Conservation (phyloP, 441 rosid genomes). For the Croton laevigatus region DNA sequence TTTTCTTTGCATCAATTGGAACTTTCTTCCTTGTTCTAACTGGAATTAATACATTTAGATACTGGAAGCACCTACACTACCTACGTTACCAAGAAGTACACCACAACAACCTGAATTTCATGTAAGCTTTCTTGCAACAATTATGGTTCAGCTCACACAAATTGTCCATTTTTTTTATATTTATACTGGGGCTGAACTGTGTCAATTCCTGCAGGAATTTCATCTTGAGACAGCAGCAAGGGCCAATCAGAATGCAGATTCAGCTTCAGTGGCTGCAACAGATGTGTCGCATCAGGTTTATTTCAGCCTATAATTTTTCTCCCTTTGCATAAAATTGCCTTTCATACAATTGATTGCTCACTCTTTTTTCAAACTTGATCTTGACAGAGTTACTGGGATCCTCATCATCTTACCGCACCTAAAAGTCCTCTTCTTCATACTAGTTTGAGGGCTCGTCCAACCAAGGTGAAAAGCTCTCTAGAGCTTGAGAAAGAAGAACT, state of each 20-base stretch:
- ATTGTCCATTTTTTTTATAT: not conserved
- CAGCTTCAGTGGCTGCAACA: slow-evolving; percentile 75
- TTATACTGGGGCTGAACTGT: not conserved
- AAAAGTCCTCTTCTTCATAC: slow-evolving; percentile 81
- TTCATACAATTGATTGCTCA: slow-evolving; percentile 3
- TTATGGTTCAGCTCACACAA: not conserved
- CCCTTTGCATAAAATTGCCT: not conserved
- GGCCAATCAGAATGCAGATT: slow-evolving; percentile 73
- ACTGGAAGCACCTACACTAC: slow-evolving; percentile 64
- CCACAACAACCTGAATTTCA: slow-evolving; percentile 85
- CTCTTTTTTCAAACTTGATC: not conserved
- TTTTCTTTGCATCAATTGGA: not conserved
- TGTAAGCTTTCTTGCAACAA: slow-evolving; percentile 33
- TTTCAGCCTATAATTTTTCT: slow-evolving; percentile 1
- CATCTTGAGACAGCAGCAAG: slow-evolving; percentile 79
- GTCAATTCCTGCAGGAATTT: slow-evolving; percentile 60
- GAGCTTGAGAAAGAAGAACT: slow-evolving; percentile 90
- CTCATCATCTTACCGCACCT: slow-evolving; percentile 62
- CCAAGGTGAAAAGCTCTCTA: slow-evolving; percentile 63
- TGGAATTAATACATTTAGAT: slow-evolving; percentile 41
- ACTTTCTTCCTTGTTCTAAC: not conserved
- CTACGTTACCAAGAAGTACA: slow-evolving; percentile 58
- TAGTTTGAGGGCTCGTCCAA: slow-evolving; percentile 82
- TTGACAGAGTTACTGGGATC: slow-evolving; percentile 57
- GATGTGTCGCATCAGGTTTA: slow-evolving; percentile 69